A percentile compares a stretch with the other conserved stretches of the same genome.
These are phyloP conservation scores for Aspergillus amoenus DNA, from an alignment of 2,329 filamentous ascomycete genomes.

Conservation along the genomic window DNA sequence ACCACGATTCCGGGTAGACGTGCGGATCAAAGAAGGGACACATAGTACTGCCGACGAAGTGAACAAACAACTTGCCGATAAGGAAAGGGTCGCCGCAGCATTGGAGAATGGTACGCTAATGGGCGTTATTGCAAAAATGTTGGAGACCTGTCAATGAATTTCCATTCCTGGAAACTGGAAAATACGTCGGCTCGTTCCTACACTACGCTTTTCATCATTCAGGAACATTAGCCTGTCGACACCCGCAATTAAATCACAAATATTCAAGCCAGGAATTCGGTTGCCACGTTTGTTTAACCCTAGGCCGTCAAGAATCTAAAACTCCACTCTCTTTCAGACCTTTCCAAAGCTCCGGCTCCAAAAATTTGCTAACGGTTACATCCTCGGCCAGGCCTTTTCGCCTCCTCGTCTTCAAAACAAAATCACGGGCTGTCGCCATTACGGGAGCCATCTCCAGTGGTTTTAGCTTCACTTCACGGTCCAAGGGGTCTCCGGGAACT, in stretches of 20 bases:
- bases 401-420: conserved; percentile 91
- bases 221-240: not conserved
- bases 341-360: conserved; percentile 91
- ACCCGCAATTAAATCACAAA: conserved; percentile 18
- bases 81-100: conserved; percentile 92
- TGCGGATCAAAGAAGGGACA: conserved; percentile 93
- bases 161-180: not conserved
- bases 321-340: conserved; percentile 86
- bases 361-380: conserved; percentile 90
- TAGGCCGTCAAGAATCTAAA: conserved; percentile 58
- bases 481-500: conserved; percentile 91
- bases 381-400: conserved; percentile 95
- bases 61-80: conserved; percentile 94
- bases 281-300: conserved; percentile 2
- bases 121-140: conserved; percentile 88
- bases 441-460: conserved; percentile 85
- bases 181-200: not conserved
- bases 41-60: conserved; percentile 93
- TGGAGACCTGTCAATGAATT: conserved; percentile 71
- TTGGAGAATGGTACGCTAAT: conserved; percentile 90
- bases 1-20: conserved; percentile 86
- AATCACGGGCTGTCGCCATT: conserved; percentile 89
- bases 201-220: not conserved
- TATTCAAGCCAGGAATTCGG: conserved; percentile 9
- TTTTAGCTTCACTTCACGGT: conserved; percentile 76